phyloP scores from a whole-genome alignment of 176 grass and related monocot genomes.

The Carex scoparia region DNA sequence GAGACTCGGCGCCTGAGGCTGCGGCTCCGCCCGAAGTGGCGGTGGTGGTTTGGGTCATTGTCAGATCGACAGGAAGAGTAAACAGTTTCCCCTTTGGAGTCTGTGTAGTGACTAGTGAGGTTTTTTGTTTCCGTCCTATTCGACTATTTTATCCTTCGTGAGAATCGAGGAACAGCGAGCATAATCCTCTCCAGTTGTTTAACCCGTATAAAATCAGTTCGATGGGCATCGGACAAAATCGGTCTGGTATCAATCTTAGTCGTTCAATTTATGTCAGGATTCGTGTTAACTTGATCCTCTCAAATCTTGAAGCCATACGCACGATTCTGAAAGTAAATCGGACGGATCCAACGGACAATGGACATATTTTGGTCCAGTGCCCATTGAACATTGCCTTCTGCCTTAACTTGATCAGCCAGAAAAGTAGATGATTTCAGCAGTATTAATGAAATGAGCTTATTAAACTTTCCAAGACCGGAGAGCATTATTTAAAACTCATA shows the following conservation, averaged over 20 bases:
- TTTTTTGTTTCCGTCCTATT: not conserved
- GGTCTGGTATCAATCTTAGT: no score
- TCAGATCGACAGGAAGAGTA: not conserved
- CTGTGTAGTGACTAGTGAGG: not conserved
- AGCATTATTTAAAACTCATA: not conserved
- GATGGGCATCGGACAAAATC: no score
- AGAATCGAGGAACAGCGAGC: constrained; percentile 31
- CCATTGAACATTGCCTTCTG: no score
- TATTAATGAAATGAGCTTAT: not conserved
- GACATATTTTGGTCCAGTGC: no score
- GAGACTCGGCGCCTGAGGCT: not conserved
- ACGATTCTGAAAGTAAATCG: no score
- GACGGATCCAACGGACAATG: no score
- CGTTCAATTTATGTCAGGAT: no score
- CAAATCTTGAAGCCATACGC: no score
- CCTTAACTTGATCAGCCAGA: not conserved
- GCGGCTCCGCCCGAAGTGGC: not conserved
- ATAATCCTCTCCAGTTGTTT: constrained; percentile 23
- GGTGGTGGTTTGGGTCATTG: constrained; percentile 41
- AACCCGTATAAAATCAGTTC: not conserved
- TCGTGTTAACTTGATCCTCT: no score
- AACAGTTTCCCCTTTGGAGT: not conserved
- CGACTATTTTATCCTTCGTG: not conserved
- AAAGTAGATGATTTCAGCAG: not conserved
- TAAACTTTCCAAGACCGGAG: not conserved